Percentiles rank a stretch among this genome's conserved stretches.
Conservation (phyloP, 2,329 filamentous ascomycete species). For the Calonectria hawksworthii region DNA sequence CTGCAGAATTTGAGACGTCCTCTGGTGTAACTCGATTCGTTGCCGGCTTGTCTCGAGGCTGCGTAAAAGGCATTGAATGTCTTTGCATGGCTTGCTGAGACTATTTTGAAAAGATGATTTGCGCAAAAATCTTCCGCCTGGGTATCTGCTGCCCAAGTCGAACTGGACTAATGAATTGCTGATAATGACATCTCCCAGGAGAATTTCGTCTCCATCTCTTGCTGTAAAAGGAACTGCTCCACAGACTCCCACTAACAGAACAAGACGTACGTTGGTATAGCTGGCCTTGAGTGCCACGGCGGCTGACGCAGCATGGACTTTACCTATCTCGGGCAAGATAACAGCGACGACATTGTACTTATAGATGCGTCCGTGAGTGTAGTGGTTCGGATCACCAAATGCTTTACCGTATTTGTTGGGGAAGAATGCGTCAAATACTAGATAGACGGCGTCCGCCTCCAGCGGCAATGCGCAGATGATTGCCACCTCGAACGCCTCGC, state of each 20-base stretch:
- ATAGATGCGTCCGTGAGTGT: constrained; percentile 43
- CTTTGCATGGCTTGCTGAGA: constrained; percentile 1
- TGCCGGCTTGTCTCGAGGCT: constrained; percentile 34
- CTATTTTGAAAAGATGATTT: too few relatives aligned
- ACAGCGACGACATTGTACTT: constrained; percentile 45
- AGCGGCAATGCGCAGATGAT: constrained; percentile 35
- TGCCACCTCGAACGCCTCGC: constrained; percentile 29
- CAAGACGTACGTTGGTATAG: constrained; percentile 49
- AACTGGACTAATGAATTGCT: constrained; percentile 48
- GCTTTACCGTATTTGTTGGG: too few relatives aligned
- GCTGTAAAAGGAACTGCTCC: constrained; percentile 49
- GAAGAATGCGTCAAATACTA: background rate
- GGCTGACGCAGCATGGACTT: constrained; percentile 42
- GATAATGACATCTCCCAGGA: constrained; percentile 51
- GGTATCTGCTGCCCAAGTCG: constrained; percentile 42
- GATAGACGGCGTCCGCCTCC: background rate
- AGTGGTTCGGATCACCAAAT: constrained; percentile 31
- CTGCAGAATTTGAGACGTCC: background rate
- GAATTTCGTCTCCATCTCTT: constrained; percentile 29
- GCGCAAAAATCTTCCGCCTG: too few relatives aligned
- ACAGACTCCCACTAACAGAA: constrained; percentile 56
- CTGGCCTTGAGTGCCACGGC: constrained; percentile 48
- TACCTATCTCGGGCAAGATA: constrained; percentile 46
- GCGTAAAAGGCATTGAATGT: constrained; percentile 46
- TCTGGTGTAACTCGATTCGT: background rate